Percentiles rank a stretch among this genome's conserved stretches.
These are phyloP conservation scores for Amanita subjunquillea DNA, from an alignment of 768 basidiomycete genomes.

Conservation along the genomic window DNA sequence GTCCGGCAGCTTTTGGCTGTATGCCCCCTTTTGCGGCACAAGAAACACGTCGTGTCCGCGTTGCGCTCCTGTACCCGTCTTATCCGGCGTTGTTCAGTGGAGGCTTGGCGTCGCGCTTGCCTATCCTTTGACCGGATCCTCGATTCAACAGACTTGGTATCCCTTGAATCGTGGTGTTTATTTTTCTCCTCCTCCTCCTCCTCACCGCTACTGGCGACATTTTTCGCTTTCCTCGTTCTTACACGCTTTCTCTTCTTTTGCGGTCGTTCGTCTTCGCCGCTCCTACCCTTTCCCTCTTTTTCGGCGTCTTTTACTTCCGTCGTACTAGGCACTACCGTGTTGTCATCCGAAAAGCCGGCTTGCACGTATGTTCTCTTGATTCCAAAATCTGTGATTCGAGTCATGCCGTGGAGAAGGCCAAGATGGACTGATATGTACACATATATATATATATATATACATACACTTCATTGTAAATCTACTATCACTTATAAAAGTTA, in stretches of 20 bases:
- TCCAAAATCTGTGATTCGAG: slow-evolving; percentile 66
- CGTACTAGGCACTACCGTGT: slow-evolving; percentile 5
- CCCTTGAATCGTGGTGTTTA: too few relatives aligned
- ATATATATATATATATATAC: too few relatives aligned
- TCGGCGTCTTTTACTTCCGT: slow-evolving; percentile 8
- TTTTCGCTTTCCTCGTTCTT: slow-evolving; percentile 36
- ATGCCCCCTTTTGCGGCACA: slow-evolving; percentile 79
- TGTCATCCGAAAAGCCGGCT: slow-evolving; percentile 37
- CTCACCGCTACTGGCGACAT: slow-evolving; percentile 12
- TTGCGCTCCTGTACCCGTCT: slow-evolving; percentile 51
- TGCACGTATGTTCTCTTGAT: slow-evolving; percentile 63
- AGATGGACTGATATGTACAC: too few relatives aligned
- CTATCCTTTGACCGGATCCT: slow-evolving; percentile 14
- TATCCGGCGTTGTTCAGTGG: slow-evolving; percentile 51
- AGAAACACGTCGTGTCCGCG: slow-evolving; percentile 67
- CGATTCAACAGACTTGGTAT: slow-evolving; percentile 10
- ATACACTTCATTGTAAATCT: too few relatives aligned
- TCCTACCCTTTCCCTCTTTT: background rate
- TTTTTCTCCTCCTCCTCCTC: background rate
- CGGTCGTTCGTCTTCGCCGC: slow-evolving; percentile 14
- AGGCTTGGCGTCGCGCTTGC: slow-evolving; percentile 17
- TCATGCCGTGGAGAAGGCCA: slow-evolving; percentile 32
- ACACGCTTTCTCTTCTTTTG: slow-evolving; percentile 55
- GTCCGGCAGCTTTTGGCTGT: slow-evolving; percentile 66
- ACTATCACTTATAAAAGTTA: too few relatives aligned